phyloP scores from a whole-genome alignment of 1,284 basidiomycete genomes.

The Cutaneotrichosporon sp. region DNA sequence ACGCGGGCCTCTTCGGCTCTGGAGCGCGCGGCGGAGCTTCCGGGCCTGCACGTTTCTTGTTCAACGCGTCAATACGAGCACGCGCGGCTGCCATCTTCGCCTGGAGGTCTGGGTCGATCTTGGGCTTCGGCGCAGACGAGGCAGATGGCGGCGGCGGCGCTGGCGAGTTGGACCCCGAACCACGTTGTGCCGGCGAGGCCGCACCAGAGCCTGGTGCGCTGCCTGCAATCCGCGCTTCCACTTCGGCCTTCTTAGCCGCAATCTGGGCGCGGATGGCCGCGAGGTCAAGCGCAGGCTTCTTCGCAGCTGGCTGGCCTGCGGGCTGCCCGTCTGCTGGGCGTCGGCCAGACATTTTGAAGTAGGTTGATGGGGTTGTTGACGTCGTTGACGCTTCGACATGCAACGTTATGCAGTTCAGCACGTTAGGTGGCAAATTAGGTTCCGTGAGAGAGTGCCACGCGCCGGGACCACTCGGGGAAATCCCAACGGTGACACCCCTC shows the following conservation, averaged over 20 bases:
- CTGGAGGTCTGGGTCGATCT: conserved; percentile 59
- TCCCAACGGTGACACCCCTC: no score
- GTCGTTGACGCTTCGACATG: not conserved
- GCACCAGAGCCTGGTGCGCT: conserved; percentile 31
- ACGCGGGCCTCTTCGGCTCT: not conserved
- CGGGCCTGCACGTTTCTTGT: conserved; percentile 32
- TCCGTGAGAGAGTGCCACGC: not conserved
- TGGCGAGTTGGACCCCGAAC: conserved; percentile 22
- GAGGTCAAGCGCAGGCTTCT: conserved; percentile 19
- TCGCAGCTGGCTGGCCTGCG: conserved; percentile 20
- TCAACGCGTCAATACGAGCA: conserved; percentile 69
- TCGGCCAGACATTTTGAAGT: no score
- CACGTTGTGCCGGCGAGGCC: conserved; percentile 18
- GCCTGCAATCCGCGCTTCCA: conserved; percentile 57
- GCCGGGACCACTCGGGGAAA: not conserved
- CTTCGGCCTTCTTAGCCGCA: conserved; percentile 71
- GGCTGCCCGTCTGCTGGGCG: conserved; percentile 13
- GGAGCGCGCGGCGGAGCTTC: conserved; percentile 8
- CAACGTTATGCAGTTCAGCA: not conserved
- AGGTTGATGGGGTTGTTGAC: no score
- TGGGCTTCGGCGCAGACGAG: conserved; percentile 36
- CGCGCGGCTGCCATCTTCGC: conserved; percentile 72
- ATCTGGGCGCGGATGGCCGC: conserved; percentile 61
- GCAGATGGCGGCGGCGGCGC: conserved; percentile 32
- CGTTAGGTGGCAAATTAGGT: conserved; percentile 10